Evolutionary conservation across 495 filamentous ascomycete genomes (phyloP).

Genomic region (Penicillium bovifimosum): DNA sequence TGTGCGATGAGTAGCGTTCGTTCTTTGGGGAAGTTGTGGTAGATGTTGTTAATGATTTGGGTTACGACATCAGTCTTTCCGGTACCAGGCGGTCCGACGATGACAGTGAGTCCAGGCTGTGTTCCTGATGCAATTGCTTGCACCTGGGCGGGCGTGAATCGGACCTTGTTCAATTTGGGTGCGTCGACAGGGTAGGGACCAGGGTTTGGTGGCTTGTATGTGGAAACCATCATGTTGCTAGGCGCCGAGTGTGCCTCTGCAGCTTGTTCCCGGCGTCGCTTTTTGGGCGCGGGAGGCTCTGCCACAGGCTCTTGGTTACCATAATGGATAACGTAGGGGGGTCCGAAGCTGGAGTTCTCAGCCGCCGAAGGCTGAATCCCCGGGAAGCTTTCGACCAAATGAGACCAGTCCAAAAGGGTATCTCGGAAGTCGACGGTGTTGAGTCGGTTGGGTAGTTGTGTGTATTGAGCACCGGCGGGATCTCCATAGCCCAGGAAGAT

Average conservation of each 20-base stretch:
- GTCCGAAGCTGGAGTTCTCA: slow-evolving; percentile 67
- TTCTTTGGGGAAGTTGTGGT: slow-evolving; percentile 93
- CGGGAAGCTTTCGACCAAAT: slow-evolving; percentile 81
- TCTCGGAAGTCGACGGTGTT: slow-evolving; percentile 82
- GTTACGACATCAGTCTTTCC: slow-evolving; percentile 98
- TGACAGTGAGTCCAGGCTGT: slow-evolving; percentile 89
- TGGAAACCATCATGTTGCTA: slow-evolving; percentile 73
- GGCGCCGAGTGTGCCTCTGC: slow-evolving; percentile 55
- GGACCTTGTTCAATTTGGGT: slow-evolving; percentile 74
- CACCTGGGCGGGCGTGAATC: slow-evolving; percentile 86
- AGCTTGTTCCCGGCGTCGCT: slow-evolving; percentile 69
- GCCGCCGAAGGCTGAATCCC: slow-evolving; percentile 73
- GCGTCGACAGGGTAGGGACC: slow-evolving; percentile 89
- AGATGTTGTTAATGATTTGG: slow-evolving; percentile 98
- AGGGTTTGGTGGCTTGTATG: slow-evolving; percentile 84
- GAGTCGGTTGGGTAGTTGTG: slow-evolving; percentile 71
- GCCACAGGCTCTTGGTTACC: slow-evolving; percentile 43
- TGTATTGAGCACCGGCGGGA: slow-evolving; percentile 80
- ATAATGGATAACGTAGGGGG: slow-evolving; percentile 78
- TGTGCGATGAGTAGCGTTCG: slow-evolving; percentile 91
- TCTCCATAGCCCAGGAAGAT: slow-evolving; percentile 97
- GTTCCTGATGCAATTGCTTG: slow-evolving; percentile 91
- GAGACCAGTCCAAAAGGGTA: slow-evolving; percentile 93
- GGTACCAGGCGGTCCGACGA: slow-evolving; percentile 93
- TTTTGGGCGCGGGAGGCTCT: slow-evolving; percentile 60